Base-by-base conservation (phyloP, 1,284 basidiomycete species). In the Puccinia brachypodii region DNA sequence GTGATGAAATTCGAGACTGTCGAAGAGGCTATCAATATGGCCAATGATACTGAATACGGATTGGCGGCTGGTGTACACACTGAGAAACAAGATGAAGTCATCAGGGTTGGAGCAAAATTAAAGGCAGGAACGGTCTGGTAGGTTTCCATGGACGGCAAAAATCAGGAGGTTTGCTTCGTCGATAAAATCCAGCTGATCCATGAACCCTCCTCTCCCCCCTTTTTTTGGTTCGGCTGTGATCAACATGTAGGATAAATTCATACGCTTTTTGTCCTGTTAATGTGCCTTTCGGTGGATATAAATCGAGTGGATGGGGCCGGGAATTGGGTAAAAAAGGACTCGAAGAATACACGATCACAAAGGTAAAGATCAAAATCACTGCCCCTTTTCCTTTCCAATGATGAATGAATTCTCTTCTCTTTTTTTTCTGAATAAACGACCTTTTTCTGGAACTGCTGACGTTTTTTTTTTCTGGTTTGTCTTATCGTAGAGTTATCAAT, bases 221-320 rank as follows among this genome's bases (percentile, higher is more conserved):
- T n/a, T 33, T 11, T n/a, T 53, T 33, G 14, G 3, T 53, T 14
- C 28, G 28, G 31, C 64, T n/a, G n/a, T n/a, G n/a, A n/a, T n/a
- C n/a, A n/a, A n/a, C n/a, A n/a, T n/a, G n/a, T n/a, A 74, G 44
- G 60, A 69, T 62, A 31, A 68, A 76, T 58, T 69, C 72, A 7
- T 75, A 76, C 62, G 72, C 62, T 14, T 75, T 76, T 44, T 76
- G 74, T 42, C 73, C 40, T 14, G 78, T 92, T 86, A 93, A 93
- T 82, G 93, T 94, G 53, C 95, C 96, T 0, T 97, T 97, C 84
- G 96, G 95, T 33, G 95, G 96, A 19, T 96, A 94, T 89, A 96
- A 95, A 87, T 91, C 91, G 85, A 91, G 90, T 14, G 93, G 93
- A 80, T 91, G 94, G 68, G 94, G 94, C 11, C 90, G 94, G 77